Base-by-base conservation (phyloP, 2,329 filamentous ascomycete genomes). In the Colletotrichum somersetense region DNA sequence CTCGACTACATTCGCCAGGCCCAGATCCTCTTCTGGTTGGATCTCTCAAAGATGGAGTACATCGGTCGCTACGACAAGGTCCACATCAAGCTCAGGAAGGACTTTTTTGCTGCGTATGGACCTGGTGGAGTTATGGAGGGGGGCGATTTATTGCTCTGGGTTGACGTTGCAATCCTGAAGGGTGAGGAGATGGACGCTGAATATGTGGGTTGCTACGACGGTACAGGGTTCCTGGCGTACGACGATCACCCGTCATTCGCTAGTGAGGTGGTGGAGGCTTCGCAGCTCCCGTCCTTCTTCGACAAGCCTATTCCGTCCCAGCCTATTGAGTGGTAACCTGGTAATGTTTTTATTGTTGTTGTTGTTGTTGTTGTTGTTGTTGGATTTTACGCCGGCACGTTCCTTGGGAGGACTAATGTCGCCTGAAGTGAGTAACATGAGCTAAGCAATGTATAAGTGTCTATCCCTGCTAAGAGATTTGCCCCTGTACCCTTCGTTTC, bases 21-120 rank as follows among this genome's bases (percentile, higher is more conserved):
- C 11, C 64, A 71, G 52, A 18, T 71, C 5, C 64, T 71, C 8
- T 71, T 71, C 50, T 71, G 68, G 68, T 30, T 71, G 26, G 68
- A 71, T 35, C 68, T 71, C 8, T 71, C 68, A 20, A 71, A 71
- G 38, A 71, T 67, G 68, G 68, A 71, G 65, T 57, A 71, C 52
- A 67, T 71, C 7, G 68, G 68, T 20, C 26, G 68, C 26, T 57
- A 46, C 38, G 68, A 71, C 44, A 71, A 71, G 64, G 64, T 71
- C 42, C 64, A 71, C 42, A 64, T 71, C 42, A 71, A 71, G 58
- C 68, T 71, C 20, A 71, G 68, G 52, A 61, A 57, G 20, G 68
- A 67, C 64, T 71, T 71, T n/a, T 67, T 71, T 12, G 52, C 38
- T 5, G 57, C 68, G 26, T 71, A 71, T 23, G 68, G 68, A 14